Evolutionary conservation across 2,329 filamentous ascomycete genomes (phyloP).

Genomic region (Venturia effusa): DNA sequence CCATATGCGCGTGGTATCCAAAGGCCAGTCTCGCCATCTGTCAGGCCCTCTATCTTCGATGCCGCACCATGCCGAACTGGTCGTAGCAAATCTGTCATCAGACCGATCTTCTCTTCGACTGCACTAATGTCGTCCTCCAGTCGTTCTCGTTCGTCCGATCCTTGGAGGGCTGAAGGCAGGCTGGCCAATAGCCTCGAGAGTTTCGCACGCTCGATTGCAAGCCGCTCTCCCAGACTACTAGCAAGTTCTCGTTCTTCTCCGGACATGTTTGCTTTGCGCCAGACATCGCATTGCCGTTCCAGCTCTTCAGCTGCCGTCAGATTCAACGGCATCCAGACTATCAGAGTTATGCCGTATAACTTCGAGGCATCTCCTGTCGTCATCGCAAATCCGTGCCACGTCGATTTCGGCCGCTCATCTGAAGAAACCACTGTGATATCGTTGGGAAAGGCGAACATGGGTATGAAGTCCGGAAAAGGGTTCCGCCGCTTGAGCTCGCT

Average conservation of each 20-base stretch:
- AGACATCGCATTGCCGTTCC: constrained; percentile 49
- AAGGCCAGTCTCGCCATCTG: constrained; percentile 86
- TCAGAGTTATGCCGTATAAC: constrained; percentile 82
- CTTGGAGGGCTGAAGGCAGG: constrained; percentile 69
- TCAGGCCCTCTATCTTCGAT: constrained; percentile 93
- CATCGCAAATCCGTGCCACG: constrained; percentile 99
- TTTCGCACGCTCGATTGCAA: constrained; percentile 80
- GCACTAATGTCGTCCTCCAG: constrained; percentile 91
- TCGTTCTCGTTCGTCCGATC: constrained; percentile 67
- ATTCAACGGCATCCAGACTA: constrained; percentile 84
- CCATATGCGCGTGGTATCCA: constrained; percentile 95
- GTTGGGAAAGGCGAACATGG: constrained; percentile 98
- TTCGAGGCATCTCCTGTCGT: constrained; percentile 86
- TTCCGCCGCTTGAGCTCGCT: constrained; percentile 74
- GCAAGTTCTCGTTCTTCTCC: constrained; percentile 85
- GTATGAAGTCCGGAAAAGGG: constrained; percentile 90
- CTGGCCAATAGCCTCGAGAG: constrained; percentile 78
- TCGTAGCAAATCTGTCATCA: constrained; percentile 93
- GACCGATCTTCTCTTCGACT: constrained; percentile 90
- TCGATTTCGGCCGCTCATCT: constrained; percentile 86
- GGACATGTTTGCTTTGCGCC: constrained; percentile 61
- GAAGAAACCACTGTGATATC: constrained; percentile 95
- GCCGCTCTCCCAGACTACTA: constrained; percentile 76
- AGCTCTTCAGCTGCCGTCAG: constrained; percentile 72
- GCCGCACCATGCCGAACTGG: constrained; percentile 89